Evolutionary conservation across 352 stramenopile genomes (phyloP), one percentile per base, ranked within the genome.

Genomic region (Globisporangium spiculum): DNA sequence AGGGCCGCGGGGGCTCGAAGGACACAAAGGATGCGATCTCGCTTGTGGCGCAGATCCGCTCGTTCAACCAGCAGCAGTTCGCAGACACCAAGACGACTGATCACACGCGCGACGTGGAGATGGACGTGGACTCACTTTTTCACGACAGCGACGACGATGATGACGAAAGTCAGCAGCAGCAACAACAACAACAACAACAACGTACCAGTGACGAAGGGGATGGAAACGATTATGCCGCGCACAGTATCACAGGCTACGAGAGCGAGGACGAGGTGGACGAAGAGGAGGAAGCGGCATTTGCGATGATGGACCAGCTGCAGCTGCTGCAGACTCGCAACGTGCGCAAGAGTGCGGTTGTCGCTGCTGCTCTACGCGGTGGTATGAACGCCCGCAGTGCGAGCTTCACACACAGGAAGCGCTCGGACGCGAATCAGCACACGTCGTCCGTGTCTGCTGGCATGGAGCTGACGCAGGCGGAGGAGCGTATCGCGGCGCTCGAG

Each of bases 381-480:
- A n/a, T n/a, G 36, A 24, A n/a, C 8, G 10, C 10, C 9, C 26
- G 14, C 60, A 22, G 24, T 14, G 10, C 52, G 41, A 38, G n/a
- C 41, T 8, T 62, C 30, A 62, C 24, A 18, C 18, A 30, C 20
- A 30, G 1, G 20, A 27, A 50, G 32, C 10, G n/a, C 46, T 12
- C 30, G 12, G 14, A 36, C 1, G 34, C 59, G 30, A 32, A 32
- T 7, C 34, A 32, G 30, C 30, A 32, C 30, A 32, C 34, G 8
- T 55, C 59, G 12, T 56, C 36, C 36, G 59, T 60, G n/a, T 63
- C 59, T 18, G 26, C 59, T 10, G 22, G 20, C 0, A 50, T 86
- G 56, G 81, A 92, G 70, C 76, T 92, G 1, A 73, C 70, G 54
- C 78, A 75, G 38, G 77, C 81, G 1, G 87, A 94, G 56, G 82